Conservation (phyloP, 2,329 filamentous ascomycete genomes). For the Penicillium sp. region DNA sequence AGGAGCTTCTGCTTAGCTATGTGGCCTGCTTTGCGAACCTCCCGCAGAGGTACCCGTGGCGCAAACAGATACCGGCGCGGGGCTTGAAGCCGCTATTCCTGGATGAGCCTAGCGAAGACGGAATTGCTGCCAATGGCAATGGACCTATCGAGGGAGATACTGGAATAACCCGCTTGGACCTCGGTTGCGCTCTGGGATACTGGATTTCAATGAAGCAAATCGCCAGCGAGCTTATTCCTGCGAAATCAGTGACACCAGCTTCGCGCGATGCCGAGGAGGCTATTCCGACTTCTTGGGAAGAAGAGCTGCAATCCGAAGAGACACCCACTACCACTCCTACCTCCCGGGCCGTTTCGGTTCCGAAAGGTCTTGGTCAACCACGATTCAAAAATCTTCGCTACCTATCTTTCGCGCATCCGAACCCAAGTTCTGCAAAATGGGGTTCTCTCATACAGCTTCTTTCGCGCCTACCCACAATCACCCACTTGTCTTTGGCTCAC, state of each 20-base stretch:
- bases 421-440: slow-evolving; percentile 49
- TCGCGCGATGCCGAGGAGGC: slow-evolving; percentile 7
- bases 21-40: slow-evolving; percentile 48
- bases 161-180: slow-evolving; percentile 50
- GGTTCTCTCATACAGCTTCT: slow-evolving; percentile 51
- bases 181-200: slow-evolving; percentile 49
- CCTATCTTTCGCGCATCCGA: slow-evolving; percentile 54
- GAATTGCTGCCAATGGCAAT: slow-evolving; percentile 1
- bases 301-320: slow-evolving; percentile 21
- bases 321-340: background rate
- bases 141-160: slow-evolving; percentile 27
- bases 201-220: slow-evolving; percentile 50
- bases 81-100: slow-evolving; percentile 51
- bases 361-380: slow-evolving; percentile 25
- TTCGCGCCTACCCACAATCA: slow-evolving; percentile 52
- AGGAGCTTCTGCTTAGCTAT: slow-evolving; percentile 54
- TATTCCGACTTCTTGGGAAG: slow-evolving; percentile 43
- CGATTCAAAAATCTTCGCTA: slow-evolving; percentile 53
- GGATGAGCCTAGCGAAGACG: slow-evolving; percentile 9
- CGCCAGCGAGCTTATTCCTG: slow-evolving; percentile 39
- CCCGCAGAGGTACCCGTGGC: slow-evolving; percentile 31
- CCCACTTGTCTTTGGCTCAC: slow-evolving; percentile 59
- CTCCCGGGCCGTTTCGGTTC: slow-evolving; percentile 3
- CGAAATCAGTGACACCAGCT: slow-evolving; percentile 5
- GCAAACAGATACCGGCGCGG: slow-evolving; percentile 26